phyloP scores from a whole-genome alignment of 805 yeast genomes.

The Blastobotrys attinorum region DNA sequence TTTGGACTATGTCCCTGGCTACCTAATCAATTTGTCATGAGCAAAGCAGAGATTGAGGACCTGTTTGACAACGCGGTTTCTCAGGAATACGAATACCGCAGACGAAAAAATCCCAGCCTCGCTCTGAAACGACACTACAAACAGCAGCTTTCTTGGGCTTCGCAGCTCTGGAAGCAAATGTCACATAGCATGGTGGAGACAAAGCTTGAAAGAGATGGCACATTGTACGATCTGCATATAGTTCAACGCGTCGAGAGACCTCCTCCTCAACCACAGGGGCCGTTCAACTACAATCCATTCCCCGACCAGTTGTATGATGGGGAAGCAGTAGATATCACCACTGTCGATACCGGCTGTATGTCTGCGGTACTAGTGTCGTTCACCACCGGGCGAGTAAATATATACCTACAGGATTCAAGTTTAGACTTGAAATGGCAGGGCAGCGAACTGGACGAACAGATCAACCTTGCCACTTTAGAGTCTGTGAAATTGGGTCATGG shows the following conservation, averaged over 20 bases:
- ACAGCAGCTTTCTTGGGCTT: conserved; percentile 16
- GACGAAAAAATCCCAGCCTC: conserved; percentile 1
- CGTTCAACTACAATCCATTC: conserved; percentile 45
- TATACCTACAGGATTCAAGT: conserved; percentile 18
- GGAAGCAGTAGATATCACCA: conserved; percentile 32
- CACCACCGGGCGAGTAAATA: conserved; percentile 17
- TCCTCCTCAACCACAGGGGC: conserved; percentile 38
- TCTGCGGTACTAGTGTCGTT: conserved; percentile 17
- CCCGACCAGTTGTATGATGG: conserved; percentile 46
- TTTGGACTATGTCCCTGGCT: conserved; percentile 58
- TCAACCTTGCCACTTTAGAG: conserved; percentile 7
- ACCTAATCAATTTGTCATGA: conserved; percentile 39
- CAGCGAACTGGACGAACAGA: conserved; percentile 2
- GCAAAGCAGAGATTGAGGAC: conserved; percentile 27
- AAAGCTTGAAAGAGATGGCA: conserved; percentile 23
- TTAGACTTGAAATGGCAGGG: conserved; percentile 5
- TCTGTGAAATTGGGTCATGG: background rate
- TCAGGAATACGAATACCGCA: conserved; percentile 15
- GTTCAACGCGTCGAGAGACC: conserved; percentile 18
- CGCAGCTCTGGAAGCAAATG: conserved; percentile 17
- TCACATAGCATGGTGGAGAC: conserved; percentile 14
- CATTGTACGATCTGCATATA: conserved; percentile 16
- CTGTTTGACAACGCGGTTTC: conserved; percentile 31
- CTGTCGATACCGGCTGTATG: conserved; percentile 19
- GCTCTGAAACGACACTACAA: conserved; percentile 7